These are phyloP conservation scores for Tolypocladium inflatum DNA, from an alignment of 2,329 filamentous ascomycete genomes.

Conservation along the genomic window DNA sequence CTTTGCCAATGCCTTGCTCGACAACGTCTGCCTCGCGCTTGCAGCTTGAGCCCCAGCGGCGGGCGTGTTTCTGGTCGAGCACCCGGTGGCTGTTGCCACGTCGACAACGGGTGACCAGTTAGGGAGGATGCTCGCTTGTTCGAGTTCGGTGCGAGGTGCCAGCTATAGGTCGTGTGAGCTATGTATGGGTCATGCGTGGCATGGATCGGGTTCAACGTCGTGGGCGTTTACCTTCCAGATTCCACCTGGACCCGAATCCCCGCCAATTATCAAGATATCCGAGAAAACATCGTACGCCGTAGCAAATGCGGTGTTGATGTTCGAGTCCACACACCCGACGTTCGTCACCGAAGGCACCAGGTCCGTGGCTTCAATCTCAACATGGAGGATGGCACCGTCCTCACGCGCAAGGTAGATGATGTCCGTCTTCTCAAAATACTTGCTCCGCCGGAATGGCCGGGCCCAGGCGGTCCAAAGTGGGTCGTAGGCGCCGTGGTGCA, in stretches of 20 bases:
- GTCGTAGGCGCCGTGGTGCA: constrained; percentile 33
- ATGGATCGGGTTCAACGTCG: no score
- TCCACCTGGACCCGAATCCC: constrained; percentile 68
- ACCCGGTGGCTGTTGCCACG: constrained; percentile 35
- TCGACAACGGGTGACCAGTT: constrained; percentile 56
- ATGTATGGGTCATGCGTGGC: not conserved
- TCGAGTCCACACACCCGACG: constrained; percentile 57
- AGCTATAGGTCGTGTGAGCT: constrained; percentile 26
- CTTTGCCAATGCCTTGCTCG: constrained; percentile 10
- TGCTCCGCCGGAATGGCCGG: constrained; percentile 58
- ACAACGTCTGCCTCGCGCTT: constrained; percentile 3
- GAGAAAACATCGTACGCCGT: constrained; percentile 57
- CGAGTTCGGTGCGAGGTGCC: constrained; percentile 41
- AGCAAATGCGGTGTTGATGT: constrained; percentile 74
- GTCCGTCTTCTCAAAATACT: constrained; percentile 57
- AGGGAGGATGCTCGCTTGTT: constrained; percentile 39
- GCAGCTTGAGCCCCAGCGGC: constrained; percentile 1
- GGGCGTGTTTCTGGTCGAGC: constrained; percentile 12
- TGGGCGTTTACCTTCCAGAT: constrained; percentile 52
- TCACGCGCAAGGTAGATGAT: constrained; percentile 80
- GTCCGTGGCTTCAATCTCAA: constrained; percentile 55
- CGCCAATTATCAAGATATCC: constrained; percentile 73
- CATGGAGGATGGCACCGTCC: constrained; percentile 69
- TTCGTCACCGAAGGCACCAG: constrained; percentile 45
- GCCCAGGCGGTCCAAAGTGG: constrained; percentile 82